A percentile compares a stretch with the other conserved stretches of the same genome.
These are phyloP conservation scores for Pueraria montana DNA, from an alignment of 306 rosid genomes.

Conservation along the genomic window DNA sequence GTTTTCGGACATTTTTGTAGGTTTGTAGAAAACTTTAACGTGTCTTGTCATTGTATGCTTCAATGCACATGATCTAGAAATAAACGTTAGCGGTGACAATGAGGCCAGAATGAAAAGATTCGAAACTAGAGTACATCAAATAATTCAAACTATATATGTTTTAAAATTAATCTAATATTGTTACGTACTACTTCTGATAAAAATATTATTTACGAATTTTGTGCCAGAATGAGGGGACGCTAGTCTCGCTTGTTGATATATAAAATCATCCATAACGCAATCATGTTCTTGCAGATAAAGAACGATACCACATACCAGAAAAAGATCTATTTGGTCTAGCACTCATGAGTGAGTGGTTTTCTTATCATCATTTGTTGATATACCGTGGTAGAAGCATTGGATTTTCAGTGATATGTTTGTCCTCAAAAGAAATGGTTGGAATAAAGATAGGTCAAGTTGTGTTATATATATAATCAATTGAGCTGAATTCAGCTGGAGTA, in stretches of 20 bases:
- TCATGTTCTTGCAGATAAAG: neutral
- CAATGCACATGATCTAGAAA: slow-evolving; percentile 26
- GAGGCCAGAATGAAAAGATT: too few species aligned
- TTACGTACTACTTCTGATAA: too few species aligned
- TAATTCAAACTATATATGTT: neutral
- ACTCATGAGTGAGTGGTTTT: neutral
- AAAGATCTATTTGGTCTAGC: neutral
- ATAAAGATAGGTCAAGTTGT: neutral
- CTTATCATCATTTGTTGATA: neutral
- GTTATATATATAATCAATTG: neutral
- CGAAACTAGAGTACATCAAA: neutral
- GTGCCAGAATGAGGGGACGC: too few species aligned
- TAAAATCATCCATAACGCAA: neutral
- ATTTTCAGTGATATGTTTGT: neutral
- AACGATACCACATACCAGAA: neutral
- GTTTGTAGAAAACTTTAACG: neutral
- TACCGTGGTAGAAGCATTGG: neutral
- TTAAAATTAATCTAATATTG: neutral
- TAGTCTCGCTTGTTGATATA: too few species aligned
- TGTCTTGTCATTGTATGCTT: slow-evolving; percentile 25
- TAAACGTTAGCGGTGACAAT: neutral
- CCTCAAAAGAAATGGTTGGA: neutral
- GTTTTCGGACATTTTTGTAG: slow-evolving; percentile 19
- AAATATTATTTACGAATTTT: too few species aligned
- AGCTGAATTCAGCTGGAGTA: neutral